Percentiles rank a stretch among this genome's conserved stretches.
Evolutionary conservation across 2,329 filamentous ascomycete species (phyloP).

Genomic region (Aspergillus quadricinctus): DNA sequence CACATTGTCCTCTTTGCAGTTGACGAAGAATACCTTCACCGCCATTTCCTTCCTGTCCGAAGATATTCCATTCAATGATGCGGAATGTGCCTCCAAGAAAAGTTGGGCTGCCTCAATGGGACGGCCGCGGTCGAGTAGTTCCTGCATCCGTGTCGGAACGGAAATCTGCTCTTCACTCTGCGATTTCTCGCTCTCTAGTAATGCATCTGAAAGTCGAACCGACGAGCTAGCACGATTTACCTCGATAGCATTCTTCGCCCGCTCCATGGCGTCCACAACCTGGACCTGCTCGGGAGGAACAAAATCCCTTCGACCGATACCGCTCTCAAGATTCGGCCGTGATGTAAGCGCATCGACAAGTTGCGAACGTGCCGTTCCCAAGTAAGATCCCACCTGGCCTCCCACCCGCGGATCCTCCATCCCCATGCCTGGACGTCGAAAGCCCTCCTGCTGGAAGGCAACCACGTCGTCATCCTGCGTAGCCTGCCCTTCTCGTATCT

Average conservation of each 20-base stretch:
- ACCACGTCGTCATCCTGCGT: not conserved
- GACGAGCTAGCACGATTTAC: not conserved
- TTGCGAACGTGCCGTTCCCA: conserved; percentile 1
- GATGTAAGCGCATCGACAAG: not conserved
- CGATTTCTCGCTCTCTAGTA: not conserved
- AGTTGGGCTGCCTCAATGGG: conserved; percentile 35
- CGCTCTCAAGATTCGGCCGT: not conserved
- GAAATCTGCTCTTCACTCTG: conserved; percentile 4
- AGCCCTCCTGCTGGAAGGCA: not conserved
- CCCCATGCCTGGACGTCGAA: not conserved
- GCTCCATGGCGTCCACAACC: conserved; percentile 1
- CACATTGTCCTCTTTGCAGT: conserved; percentile 34
- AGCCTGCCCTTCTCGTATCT: conserved; percentile 10
- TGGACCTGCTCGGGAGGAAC: conserved; percentile 3
- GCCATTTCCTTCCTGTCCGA: conserved; percentile 27
- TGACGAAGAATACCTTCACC: conserved; percentile 29
- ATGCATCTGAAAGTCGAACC: not conserved
- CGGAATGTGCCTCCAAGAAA: conserved; percentile 27
- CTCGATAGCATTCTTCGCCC: not conserved
- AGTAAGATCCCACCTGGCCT: conserved; percentile 2
- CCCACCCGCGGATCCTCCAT: not conserved
- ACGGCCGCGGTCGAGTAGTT: conserved; percentile 22
- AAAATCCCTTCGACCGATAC: not conserved
- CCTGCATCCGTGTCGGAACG: conserved; percentile 19
- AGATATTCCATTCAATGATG: conserved; percentile 18